Conservation (phyloP, 257 asterid species). For the Capsicum chinense region DNA sequence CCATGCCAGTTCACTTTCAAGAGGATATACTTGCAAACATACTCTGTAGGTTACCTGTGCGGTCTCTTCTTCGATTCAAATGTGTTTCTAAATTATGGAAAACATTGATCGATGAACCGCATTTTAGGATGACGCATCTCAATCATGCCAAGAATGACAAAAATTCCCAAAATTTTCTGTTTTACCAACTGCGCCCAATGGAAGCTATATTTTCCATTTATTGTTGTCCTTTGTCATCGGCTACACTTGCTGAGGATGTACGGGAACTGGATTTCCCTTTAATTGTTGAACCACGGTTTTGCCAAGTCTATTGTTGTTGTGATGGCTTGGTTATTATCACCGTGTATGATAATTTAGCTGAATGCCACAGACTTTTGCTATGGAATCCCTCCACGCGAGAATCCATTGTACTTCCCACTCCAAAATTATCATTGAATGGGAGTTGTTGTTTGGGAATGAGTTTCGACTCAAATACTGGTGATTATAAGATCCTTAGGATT, state of each 20-base stretch:
- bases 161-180: not conserved
- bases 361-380: not conserved
- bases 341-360: not conserved
- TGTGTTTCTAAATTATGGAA: not conserved
- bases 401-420: not conserved
- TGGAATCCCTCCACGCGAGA: not conserved
- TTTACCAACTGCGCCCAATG: not conserved
- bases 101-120: not conserved
- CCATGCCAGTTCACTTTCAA: not conserved
- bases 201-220: not conserved
- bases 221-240: not conserved
- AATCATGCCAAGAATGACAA: not conserved
- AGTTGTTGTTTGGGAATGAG: not conserved
- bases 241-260: not conserved
- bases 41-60: not conserved
- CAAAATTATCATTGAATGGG: not conserved
- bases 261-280: not conserved
- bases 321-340: not conserved
- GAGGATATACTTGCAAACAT: not conserved
- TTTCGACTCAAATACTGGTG: not conserved
- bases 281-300: not conserved
- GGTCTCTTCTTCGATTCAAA: not conserved
- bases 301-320: not conserved
- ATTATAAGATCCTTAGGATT: not conserved
- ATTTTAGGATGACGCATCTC: not conserved